phyloP scores from a whole-genome alignment of 1,284 basidiomycete species.

The Trichosporon faecale region DNA sequence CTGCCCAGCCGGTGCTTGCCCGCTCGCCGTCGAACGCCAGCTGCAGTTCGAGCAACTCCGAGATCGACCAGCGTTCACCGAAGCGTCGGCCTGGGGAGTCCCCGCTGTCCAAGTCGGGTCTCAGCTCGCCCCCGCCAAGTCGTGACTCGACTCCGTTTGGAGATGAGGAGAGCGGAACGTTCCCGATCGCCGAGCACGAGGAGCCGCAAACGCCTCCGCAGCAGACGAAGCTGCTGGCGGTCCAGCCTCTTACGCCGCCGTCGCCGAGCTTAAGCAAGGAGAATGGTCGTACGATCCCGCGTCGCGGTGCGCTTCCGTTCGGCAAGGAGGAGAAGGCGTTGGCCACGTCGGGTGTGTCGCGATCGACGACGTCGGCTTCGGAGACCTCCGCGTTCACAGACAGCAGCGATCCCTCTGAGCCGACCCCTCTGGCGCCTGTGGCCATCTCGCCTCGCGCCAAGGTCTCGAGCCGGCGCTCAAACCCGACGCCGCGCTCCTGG shows the following conservation, averaged over 20 bases:
- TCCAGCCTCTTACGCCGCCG: background rate
- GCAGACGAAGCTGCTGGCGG: background rate
- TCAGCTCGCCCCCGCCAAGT: conserved; percentile 31
- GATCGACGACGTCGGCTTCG: background rate
- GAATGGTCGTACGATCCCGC: background rate
- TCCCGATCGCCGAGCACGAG: conserved; percentile 17
- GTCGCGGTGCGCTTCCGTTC: background rate
- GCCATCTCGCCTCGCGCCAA: background rate
- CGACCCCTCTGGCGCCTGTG: background rate
- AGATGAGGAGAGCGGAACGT: background rate
- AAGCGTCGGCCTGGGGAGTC: conserved; percentile 22
- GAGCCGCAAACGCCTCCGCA: conserved; percentile 11
- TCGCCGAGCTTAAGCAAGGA: background rate
- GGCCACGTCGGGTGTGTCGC: background rate
- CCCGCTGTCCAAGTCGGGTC: conserved; percentile 21
- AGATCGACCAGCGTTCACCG: conserved; percentile 25
- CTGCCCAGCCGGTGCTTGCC: background rate
- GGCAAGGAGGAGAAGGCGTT: background rate
- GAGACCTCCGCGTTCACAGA: conserved; percentile 4
- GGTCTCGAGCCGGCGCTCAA: background rate
- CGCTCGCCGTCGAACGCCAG: conserved; percentile 24
- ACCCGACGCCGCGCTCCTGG: background rate
- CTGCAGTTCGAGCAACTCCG: conserved; percentile 24
- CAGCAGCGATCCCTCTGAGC: background rate
- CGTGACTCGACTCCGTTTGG: conserved; percentile 24